Conservation (phyloP, 1,284 basidiomycete genomes). For the Cutaneotrichosporon sp. region DNA sequence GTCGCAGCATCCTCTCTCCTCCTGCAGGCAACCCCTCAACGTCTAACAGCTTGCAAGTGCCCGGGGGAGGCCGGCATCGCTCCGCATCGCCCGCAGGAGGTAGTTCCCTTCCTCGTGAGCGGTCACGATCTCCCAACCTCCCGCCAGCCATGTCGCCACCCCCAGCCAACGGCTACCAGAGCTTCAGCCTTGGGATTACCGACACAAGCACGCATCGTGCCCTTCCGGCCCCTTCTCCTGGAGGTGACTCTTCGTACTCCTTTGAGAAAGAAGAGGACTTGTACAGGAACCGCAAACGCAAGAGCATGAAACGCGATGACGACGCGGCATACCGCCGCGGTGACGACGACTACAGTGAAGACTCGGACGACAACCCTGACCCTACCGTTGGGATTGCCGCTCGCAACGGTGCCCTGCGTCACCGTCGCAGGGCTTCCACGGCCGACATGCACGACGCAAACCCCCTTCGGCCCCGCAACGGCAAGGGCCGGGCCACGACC, state of each 20-base stretch:
- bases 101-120: not conserved
- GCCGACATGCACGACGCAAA: not conserved
- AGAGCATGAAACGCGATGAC: not conserved
- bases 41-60: not conserved
- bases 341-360: conserved; percentile 2
- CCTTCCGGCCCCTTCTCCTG: not conserved
- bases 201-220: not conserved
- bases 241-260: conserved; percentile 1
- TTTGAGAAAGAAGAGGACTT: not conserved
- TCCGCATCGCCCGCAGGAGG: not conserved
- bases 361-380: conserved; percentile 10
- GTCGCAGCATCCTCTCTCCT: not conserved
- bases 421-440: not conserved
- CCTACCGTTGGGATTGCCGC: not conserved
- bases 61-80: not conserved
- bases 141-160: not conserved
- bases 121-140: not conserved
- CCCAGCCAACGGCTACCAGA: not conserved
- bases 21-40: not conserved
- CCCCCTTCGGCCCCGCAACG: not conserved
- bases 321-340: conserved; percentile 5
- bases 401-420: not conserved
- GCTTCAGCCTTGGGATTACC: not conserved
- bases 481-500: not conserved
- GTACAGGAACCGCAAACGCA: conserved; percentile 1